phyloP scores from a whole-genome alignment of 352 stramenopile genomes.

The Elongisporangium senticosum region DNA sequence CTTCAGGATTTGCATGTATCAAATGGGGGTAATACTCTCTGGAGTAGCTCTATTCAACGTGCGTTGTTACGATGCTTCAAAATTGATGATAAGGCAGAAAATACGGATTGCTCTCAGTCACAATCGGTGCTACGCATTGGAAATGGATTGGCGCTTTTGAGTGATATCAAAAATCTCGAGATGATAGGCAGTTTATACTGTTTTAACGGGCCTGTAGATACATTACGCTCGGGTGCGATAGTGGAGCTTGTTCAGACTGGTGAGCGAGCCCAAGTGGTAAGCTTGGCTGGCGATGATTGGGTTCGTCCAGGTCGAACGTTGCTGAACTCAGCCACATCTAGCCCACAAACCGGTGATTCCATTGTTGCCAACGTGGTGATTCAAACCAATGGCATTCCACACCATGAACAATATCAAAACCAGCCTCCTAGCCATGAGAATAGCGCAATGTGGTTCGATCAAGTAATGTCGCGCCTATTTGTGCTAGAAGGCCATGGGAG shows the following conservation, averaged over 20 bases:
- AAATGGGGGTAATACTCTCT: background rate
- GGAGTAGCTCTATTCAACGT: background rate
- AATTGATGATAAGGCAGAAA: background rate
- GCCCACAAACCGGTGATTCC: no score
- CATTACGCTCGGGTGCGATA: slow-evolving; percentile 23
- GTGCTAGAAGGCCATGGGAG: background rate
- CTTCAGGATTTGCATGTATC: background rate
- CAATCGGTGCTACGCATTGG: slow-evolving; percentile 17
- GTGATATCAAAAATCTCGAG: slow-evolving; percentile 17
- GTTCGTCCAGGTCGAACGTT: background rate
- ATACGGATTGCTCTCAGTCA: background rate
- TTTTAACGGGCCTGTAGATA: slow-evolving; percentile 29
- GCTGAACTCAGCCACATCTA: background rate
- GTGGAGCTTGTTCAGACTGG: slow-evolving; percentile 24
- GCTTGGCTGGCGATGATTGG: background rate
- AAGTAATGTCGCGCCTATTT: background rate
- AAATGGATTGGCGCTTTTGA: background rate
- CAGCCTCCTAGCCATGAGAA: background rate
- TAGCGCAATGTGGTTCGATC: background rate
- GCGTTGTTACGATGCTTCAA: background rate
- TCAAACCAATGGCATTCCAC: background rate
- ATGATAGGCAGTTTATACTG: slow-evolving; percentile 24
- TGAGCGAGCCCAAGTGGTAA: slow-evolving; percentile 25
- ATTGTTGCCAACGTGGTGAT: background rate
- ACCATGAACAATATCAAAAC: background rate